Percentiles rank a stretch among this genome's conserved stretches.
Evolutionary conservation across 768 basidiomycete species (phyloP).

Genomic region (Ramaria sp.): DNA sequence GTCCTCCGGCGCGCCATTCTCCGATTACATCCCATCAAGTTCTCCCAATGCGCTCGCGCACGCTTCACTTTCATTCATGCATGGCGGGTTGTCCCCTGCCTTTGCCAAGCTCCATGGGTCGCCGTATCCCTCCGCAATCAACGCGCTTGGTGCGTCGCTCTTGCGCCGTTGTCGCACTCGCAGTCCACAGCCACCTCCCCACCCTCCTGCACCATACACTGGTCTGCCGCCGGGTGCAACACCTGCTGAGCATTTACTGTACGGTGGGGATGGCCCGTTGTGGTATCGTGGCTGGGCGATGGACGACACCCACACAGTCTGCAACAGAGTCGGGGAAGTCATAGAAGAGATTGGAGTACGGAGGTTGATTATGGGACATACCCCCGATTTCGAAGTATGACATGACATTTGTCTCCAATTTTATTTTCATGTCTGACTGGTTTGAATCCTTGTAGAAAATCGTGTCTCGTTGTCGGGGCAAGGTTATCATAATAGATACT

Average conservation of each 20-base stretch:
- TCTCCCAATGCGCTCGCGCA: constrained; percentile 53
- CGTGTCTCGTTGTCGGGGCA: constrained; percentile 79
- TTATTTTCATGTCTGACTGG: neutral
- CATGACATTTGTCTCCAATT: constrained; percentile 1
- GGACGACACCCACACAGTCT: constrained; percentile 57
- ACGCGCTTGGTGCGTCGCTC: constrained; percentile 59
- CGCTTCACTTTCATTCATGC: constrained; percentile 83
- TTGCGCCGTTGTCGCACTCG: constrained; percentile 60
- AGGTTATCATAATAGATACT: constrained; percentile 93
- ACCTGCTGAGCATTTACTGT: constrained; percentile 56
- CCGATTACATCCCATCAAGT: constrained; percentile 35
- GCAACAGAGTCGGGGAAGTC: constrained; percentile 60
- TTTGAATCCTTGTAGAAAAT: constrained; percentile 43
- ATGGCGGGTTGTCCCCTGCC: constrained; percentile 78
- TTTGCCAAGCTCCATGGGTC: constrained; percentile 48
- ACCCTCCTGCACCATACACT: constrained; percentile 70
- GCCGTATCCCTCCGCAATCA: constrained; percentile 81
- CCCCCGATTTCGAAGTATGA: constrained; percentile 70
- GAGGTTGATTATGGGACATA: constrained; percentile 94
- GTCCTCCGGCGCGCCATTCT: constrained; percentile 56
- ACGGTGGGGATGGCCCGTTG: constrained; percentile 69
- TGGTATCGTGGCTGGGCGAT: constrained; percentile 96
- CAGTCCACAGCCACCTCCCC: constrained; percentile 55
- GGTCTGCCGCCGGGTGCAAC: constrained; percentile 52
- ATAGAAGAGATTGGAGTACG: constrained; percentile 68